Percentiles rank a stretch among this genome's conserved stretches.
Evolutionary conservation across 202 grass and related monocot species (phyloP).

Genomic region (Carex sylvatica): DNA sequence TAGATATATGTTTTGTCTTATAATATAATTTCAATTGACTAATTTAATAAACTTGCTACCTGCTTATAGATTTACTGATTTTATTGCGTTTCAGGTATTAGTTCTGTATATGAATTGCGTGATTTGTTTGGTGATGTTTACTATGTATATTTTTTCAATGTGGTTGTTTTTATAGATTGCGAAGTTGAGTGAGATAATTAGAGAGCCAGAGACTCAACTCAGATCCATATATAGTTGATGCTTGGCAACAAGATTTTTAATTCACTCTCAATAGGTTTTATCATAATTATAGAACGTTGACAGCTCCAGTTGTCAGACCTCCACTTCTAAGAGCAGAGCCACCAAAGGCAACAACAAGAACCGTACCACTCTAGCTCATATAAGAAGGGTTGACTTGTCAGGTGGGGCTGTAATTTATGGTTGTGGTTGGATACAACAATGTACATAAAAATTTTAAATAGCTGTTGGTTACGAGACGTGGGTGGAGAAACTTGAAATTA

Average conservation of each 20-base stretch:
- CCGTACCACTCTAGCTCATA: not conserved
- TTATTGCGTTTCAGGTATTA: not conserved
- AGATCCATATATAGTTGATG: conserved; percentile 73
- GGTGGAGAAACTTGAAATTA: not conserved
- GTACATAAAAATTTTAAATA: conserved; percentile 11
- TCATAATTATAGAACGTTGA: conserved; percentile 53
- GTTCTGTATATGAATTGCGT: not conserved
- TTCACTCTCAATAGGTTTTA: not conserved
- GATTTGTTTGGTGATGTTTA: conserved; percentile 18
- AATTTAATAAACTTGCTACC: not conserved
- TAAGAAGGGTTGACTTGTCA: not conserved
- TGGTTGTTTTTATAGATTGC: conserved; percentile 51
- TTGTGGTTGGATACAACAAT: not conserved
- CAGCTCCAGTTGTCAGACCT: conserved; percentile 24
- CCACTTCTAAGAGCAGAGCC: conserved; percentile 41
- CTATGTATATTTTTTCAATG: conserved; percentile 3
- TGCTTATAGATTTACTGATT: not conserved
- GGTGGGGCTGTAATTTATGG: not conserved
- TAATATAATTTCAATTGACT: not conserved
- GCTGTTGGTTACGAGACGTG: not conserved
- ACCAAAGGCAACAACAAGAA: conserved; percentile 47
- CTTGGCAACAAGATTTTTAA: conserved; percentile 74
- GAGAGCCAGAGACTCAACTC: conserved; percentile 77
- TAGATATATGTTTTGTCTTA: conserved; percentile 24
- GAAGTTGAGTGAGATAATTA: conserved; percentile 58